These are phyloP conservation scores for Spathaspora boniae DNA, from an alignment of 805 yeast species.

Conservation along the genomic window DNA sequence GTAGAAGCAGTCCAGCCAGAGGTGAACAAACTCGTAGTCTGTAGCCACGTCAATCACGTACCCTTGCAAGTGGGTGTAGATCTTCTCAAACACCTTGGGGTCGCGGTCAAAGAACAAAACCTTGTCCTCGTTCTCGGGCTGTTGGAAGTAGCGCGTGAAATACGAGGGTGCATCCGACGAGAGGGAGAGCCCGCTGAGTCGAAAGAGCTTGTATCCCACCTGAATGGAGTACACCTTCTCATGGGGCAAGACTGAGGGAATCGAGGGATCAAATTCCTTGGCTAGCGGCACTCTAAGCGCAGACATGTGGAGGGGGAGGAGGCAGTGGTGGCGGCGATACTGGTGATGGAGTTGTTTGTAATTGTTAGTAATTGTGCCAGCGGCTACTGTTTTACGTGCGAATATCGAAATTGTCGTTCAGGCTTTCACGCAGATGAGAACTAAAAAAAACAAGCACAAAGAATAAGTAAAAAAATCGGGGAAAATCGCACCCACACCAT, in stretches of 20 bases:
- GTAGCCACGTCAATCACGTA: conserved; percentile 60
- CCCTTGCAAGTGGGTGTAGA: conserved; percentile 76
- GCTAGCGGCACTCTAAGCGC: conserved; percentile 2
- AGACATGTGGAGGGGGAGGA: no score
- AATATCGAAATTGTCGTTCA: no score
- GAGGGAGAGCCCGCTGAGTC: conserved; percentile 78
- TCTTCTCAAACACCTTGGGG: conserved; percentile 62
- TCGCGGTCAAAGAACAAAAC: conserved; percentile 70
- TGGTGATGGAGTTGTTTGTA: no score
- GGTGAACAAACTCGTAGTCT: conserved; percentile 58
- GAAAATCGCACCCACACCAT: no score
- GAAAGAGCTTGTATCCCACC: conserved; percentile 61
- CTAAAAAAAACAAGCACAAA: no score
- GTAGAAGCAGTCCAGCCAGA: conserved; percentile 70
- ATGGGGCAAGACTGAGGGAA: conserved; percentile 60
- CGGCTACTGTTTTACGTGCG: no score
- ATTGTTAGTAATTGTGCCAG: no score
- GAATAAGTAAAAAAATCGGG: neutral
- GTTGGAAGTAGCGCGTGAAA: conserved; percentile 67
- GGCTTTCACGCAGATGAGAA: no score
- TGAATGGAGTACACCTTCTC: conserved; percentile 66
- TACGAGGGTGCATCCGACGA: conserved; percentile 87
- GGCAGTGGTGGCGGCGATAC: no score
- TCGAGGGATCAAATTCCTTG: conserved; percentile 37
- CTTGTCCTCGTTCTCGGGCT: conserved; percentile 35